Evolutionary conservation across 1,284 basidiomycete genomes (phyloP), one percentile per base, ranked within the genome.

Genomic region (Sporisorium exsertum): DNA sequence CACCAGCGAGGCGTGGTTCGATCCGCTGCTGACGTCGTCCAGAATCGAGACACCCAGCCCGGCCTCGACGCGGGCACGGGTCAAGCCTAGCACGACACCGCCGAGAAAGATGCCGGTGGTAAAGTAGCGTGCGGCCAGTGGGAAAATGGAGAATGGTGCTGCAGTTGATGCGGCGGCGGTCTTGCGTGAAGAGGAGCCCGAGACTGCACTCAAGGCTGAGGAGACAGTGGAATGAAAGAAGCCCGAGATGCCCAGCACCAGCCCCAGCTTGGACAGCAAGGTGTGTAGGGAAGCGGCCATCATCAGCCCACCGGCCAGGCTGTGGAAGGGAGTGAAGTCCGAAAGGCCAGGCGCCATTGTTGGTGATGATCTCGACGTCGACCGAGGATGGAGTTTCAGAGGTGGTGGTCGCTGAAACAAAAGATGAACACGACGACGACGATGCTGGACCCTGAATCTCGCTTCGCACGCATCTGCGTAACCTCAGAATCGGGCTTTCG

Each of bases 211-310:
- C 22, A 64, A 26, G 0, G 55, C 58, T 12, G 65, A 65, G 2
- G 66, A 32, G 18, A 82, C 58, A 2, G 68, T 62, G 2, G 75
- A 61, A 64, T 85, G 84, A 15, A 81, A 75, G 59, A 85, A 75
- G 33, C 83, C 84, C 15, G 72, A 77, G 42, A 83, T 80, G 52
- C 84, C 84, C 18, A 85, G 72, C 29, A 83, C 69, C 33, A 72
- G 57, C 6, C 84, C 84, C 2, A 82, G 57, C 12, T 72, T 58
- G 22, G 67, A 52, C 18, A 82, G 72, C 4, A 83, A 59, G 18
- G 69, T 59, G 42, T 78, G 74, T 6, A 84, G 71, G 26, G 81
- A 76, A 27, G 69, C 73, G 9, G 81, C 77, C 58, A 85, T 81
- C 67, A 85, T 80, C 32, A 85, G 62, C 29, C 82, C 84, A 9